Evolutionary conservation across 345 rosid genomes (phyloP).

Genomic region (Salix exigua): DNA sequence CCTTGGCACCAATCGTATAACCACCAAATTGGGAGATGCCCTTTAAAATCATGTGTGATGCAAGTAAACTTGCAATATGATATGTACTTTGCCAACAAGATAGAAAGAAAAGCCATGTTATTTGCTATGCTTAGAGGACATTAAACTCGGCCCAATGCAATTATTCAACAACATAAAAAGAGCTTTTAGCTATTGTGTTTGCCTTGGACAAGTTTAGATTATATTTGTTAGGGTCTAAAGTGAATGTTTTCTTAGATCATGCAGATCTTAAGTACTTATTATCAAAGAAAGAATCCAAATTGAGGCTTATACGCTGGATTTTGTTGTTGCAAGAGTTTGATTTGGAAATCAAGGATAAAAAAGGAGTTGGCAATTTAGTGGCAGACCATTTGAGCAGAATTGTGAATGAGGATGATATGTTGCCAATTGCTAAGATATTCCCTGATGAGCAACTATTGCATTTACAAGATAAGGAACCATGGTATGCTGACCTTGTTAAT

Average conservation of each 20-base stretch:
- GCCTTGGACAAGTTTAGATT: background rate
- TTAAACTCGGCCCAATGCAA: background rate
- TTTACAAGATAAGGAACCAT: background rate
- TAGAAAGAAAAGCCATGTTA: too few relatives aligned
- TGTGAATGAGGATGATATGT: background rate
- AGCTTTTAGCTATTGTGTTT: background rate
- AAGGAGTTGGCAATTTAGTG: background rate
- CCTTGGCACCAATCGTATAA: too few relatives aligned
- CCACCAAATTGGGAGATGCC: too few relatives aligned
- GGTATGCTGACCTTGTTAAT: too few relatives aligned
- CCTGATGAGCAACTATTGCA: background rate
- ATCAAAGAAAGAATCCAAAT: background rate
- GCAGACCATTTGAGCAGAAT: background rate
- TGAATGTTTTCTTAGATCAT: background rate
- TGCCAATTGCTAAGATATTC: too few relatives aligned
- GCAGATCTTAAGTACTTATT: background rate
- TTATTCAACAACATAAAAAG: background rate
- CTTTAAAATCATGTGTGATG: too few relatives aligned
- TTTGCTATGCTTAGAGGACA: background rate
- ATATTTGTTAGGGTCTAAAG: background rate
- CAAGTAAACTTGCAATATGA: too few relatives aligned
- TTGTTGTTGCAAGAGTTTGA: background rate
- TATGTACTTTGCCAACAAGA: background rate
- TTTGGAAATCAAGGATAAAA: background rate
- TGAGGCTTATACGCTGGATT: background rate